Evolutionary conservation across 1,284 basidiomycete genomes (phyloP).

Genomic region (Leccinum subatratum): DNA sequence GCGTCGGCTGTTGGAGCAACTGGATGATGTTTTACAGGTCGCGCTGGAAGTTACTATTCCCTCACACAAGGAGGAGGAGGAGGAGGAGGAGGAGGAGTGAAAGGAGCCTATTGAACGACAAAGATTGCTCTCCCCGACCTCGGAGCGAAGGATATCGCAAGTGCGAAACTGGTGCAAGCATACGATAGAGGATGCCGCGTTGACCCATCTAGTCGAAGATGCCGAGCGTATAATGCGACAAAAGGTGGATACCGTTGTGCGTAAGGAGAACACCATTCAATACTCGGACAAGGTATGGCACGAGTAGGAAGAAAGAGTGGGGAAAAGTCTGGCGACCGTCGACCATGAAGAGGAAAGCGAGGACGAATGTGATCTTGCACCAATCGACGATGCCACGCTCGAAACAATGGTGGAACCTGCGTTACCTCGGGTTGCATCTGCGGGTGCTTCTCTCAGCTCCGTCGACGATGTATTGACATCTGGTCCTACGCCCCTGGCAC

Average conservation of each 20-base stretch:
- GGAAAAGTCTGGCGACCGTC: slow-evolving; percentile 53
- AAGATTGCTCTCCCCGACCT: slow-evolving; percentile 78
- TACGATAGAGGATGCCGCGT: slow-evolving; percentile 77
- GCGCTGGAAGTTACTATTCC: slow-evolving; percentile 86
- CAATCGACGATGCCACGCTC: slow-evolving; percentile 37
- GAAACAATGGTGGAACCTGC: slow-evolving; percentile 15
- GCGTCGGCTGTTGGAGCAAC: slow-evolving; percentile 73
- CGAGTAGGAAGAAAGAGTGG: slow-evolving; percentile 94
- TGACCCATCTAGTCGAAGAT: slow-evolving; percentile 79
- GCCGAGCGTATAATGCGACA: slow-evolving; percentile 84
- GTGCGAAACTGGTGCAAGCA: slow-evolving; percentile 84
- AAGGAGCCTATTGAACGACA: slow-evolving; percentile 92
- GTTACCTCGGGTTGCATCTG: slow-evolving; percentile 33
- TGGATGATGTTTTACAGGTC: slow-evolving; percentile 79
- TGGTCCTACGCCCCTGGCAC: slow-evolving; percentile 66
- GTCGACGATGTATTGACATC: slow-evolving; percentile 40
- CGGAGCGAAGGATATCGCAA: slow-evolving; percentile 77
- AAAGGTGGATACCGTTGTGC: slow-evolving; percentile 92
- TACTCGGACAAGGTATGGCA: slow-evolving; percentile 97
- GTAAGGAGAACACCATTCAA: slow-evolving; percentile 96
- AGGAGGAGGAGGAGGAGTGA: slow-evolving; percentile 78
- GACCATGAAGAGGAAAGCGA: slow-evolving; percentile 49
- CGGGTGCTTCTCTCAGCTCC: slow-evolving; percentile 37
- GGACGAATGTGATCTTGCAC: slow-evolving; percentile 32
- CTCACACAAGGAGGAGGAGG: slow-evolving; percentile 75